Evolutionary conservation across 495 filamentous ascomycete species (phyloP).

Genomic region (Neurospora cerealis): DNA sequence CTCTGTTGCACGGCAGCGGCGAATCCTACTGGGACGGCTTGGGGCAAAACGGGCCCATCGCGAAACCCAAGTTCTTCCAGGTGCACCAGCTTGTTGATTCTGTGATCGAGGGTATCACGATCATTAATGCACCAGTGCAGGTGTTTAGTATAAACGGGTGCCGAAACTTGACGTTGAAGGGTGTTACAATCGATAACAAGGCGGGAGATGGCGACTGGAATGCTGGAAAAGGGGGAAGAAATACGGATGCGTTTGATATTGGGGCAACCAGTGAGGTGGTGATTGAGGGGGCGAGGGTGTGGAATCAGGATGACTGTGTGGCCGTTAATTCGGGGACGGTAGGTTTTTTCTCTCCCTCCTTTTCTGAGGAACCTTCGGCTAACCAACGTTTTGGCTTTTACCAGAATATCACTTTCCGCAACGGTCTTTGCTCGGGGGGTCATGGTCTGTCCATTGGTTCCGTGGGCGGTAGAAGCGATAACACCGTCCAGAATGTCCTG

Average conservation of each 20-base stretch:
- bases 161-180: slow-evolving; percentile 36
- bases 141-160: slow-evolving; percentile 45
- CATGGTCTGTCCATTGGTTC: slow-evolving; percentile 64
- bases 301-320: slow-evolving; percentile 57
- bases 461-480: slow-evolving; percentile 52
- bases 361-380: not conserved
- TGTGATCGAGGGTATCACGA: slow-evolving; percentile 27
- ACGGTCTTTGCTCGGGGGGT: slow-evolving; percentile 46
- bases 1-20: slow-evolving; percentile 37
- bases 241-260: slow-evolving; percentile 61
- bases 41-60: slow-evolving; percentile 42
- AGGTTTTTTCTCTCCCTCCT: not conserved
- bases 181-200: slow-evolving; percentile 51
- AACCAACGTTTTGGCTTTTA: not conserved
- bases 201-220: slow-evolving; percentile 35
- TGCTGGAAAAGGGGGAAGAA: slow-evolving; percentile 33
- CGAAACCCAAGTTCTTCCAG: slow-evolving; percentile 46
- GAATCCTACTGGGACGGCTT: slow-evolving; percentile 43
- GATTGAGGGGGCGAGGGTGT: slow-evolving; percentile 45
- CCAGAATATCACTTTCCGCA: slow-evolving; percentile 42
- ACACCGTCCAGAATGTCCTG: slow-evolving; percentile 45
- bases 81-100: slow-evolving; percentile 33
- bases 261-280: slow-evolving; percentile 38
- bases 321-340: slow-evolving; percentile 49
- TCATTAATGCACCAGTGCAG: slow-evolving; percentile 53